A percentile compares a stretch with the other conserved stretches of the same genome.
Conservation (phyloP, 441 rosid species). For the Adansonia gregorii region DNA sequence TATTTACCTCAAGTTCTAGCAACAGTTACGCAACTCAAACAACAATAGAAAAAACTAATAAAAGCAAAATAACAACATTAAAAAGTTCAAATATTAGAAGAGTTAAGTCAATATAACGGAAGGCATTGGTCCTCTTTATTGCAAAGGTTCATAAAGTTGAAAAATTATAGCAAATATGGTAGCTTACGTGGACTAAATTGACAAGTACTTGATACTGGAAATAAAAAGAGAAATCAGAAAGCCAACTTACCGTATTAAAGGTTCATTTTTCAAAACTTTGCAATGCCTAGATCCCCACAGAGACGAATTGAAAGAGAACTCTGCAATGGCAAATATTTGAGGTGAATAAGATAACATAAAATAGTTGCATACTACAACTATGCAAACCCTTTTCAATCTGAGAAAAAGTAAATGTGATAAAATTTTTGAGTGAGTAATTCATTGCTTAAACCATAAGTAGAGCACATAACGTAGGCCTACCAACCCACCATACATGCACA, state of each 20-base stretch:
- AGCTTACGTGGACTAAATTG: neutral
- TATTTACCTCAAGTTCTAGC: neutral
- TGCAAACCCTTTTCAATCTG: neutral
- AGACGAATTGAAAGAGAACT: slow-evolving; percentile 33
- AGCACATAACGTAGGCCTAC: neutral
- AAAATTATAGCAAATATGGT: neutral
- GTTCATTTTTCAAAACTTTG: slow-evolving; percentile 31
- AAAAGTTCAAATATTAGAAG: neutral
- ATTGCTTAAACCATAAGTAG: neutral
- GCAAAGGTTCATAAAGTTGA: neutral
- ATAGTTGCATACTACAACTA: neutral
- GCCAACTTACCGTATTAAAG: slow-evolving; percentile 41
- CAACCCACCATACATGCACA: neutral
- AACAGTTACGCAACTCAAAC: neutral
- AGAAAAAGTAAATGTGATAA: neutral
- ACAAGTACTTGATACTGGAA: neutral
- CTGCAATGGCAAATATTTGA: slow-evolving; percentile 35
- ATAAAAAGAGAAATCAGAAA: slow-evolving; percentile 7
- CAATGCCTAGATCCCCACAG: slow-evolving; percentile 27
- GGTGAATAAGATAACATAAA: neutral
- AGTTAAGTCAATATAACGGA: neutral
- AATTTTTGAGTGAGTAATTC: neutral
- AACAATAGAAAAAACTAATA: neutral
- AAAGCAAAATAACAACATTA: neutral
- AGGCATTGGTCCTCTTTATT: neutral